These are phyloP conservation scores for Plasmodium ovale DNA, from an alignment of 169 alveolate species.

Conservation along the genomic window DNA sequence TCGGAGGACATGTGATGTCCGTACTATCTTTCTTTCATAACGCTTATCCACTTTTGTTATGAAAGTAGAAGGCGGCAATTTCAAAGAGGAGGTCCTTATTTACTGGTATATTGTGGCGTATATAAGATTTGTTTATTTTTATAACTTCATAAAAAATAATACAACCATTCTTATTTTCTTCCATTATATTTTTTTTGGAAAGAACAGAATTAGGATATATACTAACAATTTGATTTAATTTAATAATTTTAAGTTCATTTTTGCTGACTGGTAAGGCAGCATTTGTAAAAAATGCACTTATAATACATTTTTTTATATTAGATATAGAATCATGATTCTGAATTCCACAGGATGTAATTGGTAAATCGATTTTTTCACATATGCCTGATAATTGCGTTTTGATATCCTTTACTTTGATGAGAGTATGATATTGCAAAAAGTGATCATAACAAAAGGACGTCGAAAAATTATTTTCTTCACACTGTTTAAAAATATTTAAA, in stretches of 20 bases:
- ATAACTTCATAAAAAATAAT: constrained; percentile 76
- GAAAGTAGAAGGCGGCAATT: constrained; percentile 61
- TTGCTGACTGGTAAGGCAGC: constrained; percentile 67
- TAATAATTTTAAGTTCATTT: constrained; percentile 60
- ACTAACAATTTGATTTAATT: constrained; percentile 71
- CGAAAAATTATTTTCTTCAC: constrained; percentile 97
- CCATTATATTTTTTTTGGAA: constrained; percentile 71
- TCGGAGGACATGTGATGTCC: too few species aligned
- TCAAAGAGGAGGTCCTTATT: constrained; percentile 51
- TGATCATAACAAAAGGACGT: constrained; percentile 98
- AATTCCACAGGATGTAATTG: constrained; percentile 77
- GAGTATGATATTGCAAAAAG: constrained; percentile 95
- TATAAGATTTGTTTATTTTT: constrained; percentile 63
- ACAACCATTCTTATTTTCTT: constrained; percentile 49
- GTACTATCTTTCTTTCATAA: neutral
- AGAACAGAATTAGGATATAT: constrained; percentile 71
- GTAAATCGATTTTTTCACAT: constrained; percentile 86
- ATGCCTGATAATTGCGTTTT: constrained; percentile 92
- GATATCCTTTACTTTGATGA: constrained; percentile 98
- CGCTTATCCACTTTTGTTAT: constrained; percentile 15
- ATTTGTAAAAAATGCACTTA: constrained; percentile 72
- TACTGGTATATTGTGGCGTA: constrained; percentile 63
- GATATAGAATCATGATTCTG: constrained; percentile 53
- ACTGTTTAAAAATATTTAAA: constrained; percentile 96
- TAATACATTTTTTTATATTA: constrained; percentile 64